phyloP scores from a whole-genome alignment of 345 rosid species.

The Hibiscus mutabilis region DNA sequence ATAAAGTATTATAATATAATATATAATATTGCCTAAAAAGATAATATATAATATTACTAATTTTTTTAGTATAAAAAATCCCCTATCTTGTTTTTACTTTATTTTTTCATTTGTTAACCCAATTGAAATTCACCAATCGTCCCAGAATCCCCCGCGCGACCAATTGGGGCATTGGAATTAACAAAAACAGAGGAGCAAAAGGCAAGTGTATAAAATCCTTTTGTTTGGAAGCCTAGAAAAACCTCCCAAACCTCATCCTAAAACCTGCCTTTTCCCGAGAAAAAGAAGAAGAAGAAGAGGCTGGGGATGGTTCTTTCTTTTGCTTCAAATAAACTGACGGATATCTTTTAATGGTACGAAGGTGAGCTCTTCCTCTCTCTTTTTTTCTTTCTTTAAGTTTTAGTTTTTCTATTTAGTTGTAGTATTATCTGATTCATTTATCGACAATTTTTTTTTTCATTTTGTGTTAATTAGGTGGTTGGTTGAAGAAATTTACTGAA shows the following conservation, averaged over 20 bases:
- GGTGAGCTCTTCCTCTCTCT: neutral
- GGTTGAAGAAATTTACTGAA: constrained; percentile 6
- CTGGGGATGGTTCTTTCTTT: neutral
- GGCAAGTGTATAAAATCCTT: no score
- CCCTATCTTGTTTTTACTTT: no score
- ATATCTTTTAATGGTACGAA: neutral
- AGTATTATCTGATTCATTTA: neutral
- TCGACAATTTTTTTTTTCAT: neutral
- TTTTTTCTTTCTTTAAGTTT: neutral
- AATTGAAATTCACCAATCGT: neutral
- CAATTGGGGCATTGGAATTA: neutral
- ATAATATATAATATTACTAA: no score
- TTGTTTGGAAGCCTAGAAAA: constrained; percentile 3
- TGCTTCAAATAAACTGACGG: neutral
- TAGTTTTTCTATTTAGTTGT: neutral
- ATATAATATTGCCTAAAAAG: no score
- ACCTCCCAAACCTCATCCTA: neutral
- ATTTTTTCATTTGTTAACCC: neutral
- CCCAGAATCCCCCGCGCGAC: neutral
- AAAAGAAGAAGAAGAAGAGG: neutral
- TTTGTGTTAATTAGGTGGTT: neutral
- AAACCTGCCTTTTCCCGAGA: neutral
- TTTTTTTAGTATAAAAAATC: no score
- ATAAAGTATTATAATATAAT: no score
- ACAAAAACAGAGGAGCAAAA: no score